These are phyloP conservation scores for Ogataea zsoltii DNA, from an alignment of 805 yeast species.

Conservation along the genomic window DNA sequence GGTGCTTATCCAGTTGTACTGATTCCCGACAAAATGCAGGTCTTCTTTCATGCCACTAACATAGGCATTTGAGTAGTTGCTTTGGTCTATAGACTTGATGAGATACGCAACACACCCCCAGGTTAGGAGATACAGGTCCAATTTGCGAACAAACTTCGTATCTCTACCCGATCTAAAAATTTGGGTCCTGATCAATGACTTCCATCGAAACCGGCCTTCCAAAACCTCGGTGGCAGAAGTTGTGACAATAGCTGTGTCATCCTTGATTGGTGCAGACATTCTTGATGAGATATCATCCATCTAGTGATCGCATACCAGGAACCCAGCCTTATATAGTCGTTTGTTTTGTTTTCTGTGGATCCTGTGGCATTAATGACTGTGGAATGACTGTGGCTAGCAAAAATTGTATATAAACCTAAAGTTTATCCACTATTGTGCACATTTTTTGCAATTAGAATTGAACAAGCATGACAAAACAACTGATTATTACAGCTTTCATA, in stretches of 20 bases:
- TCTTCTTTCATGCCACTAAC: slow-evolving; percentile 64
- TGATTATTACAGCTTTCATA: not conserved
- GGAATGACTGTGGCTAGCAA: no score
- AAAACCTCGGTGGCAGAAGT: not conserved
- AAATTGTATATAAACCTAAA: no score
- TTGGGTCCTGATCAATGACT: not conserved
- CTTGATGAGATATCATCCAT: no score
- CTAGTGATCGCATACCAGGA: no score
- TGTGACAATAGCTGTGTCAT: not conserved
- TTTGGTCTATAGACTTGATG: slow-evolving; percentile 56
- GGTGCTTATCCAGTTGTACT: slow-evolving; percentile 16
- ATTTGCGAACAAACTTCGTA: not conserved
- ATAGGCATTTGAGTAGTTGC: slow-evolving; percentile 56
- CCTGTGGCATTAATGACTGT: no score
- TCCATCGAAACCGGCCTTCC: not conserved
- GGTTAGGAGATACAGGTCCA: slow-evolving; percentile 5
- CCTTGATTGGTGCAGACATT: not conserved
- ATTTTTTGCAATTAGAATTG: not conserved
- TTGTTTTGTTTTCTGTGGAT: no score
- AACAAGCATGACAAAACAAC: not conserved
- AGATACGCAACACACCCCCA: slow-evolving; percentile 19
- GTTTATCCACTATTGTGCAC: no score
- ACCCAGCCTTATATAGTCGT: no score
- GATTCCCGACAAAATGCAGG: slow-evolving; percentile 14
- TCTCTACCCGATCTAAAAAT: not conserved